A percentile compares a stretch with the other conserved stretches of the same genome.
Evolutionary conservation across 192 early-diverging fungal species (phyloP).

Genomic region (Lobulomyces angularis): DNA sequence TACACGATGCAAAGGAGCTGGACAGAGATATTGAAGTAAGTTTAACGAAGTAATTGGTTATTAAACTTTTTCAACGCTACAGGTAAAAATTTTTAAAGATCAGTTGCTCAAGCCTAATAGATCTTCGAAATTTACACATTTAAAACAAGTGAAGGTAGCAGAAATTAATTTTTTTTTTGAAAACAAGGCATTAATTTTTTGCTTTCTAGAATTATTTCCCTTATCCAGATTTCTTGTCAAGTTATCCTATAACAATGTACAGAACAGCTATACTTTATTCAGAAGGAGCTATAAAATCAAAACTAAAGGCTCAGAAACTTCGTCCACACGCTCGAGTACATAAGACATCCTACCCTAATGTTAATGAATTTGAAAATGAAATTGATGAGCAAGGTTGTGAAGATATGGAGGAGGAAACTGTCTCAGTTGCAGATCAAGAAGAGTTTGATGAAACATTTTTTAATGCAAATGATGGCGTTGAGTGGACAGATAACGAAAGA

Average conservation of each 20-base stretch:
- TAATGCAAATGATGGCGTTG: no score
- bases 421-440: no score
- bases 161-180: slow-evolving; percentile 4
- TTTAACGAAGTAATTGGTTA: not conserved
- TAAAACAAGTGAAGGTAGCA: slow-evolving; percentile 7
- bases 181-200: not conserved
- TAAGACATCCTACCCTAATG: no score
- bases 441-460: no score
- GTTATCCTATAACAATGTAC: slow-evolving; percentile 40
- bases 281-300: no score
- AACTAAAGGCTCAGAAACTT: no score
- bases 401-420: no score
- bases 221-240: slow-evolving; percentile 22
- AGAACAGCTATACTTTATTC: slow-evolving; percentile 37
- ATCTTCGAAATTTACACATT: slow-evolving; percentile 7
- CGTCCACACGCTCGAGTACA: no score
- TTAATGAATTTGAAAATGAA: no score
- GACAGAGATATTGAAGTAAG: slow-evolving; percentile 40
- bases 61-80: not conserved
- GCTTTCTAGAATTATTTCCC: slow-evolving; percentile 5
- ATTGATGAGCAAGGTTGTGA: no score
- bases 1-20: slow-evolving; percentile 27
- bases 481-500: no score
- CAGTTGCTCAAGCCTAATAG: not conserved
- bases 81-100: not conserved